Evolutionary conservation across 2,329 filamentous ascomycete genomes (phyloP), one percentile per base, ranked within the genome.

Genomic region (Aspergillus fijiensis): DNA sequence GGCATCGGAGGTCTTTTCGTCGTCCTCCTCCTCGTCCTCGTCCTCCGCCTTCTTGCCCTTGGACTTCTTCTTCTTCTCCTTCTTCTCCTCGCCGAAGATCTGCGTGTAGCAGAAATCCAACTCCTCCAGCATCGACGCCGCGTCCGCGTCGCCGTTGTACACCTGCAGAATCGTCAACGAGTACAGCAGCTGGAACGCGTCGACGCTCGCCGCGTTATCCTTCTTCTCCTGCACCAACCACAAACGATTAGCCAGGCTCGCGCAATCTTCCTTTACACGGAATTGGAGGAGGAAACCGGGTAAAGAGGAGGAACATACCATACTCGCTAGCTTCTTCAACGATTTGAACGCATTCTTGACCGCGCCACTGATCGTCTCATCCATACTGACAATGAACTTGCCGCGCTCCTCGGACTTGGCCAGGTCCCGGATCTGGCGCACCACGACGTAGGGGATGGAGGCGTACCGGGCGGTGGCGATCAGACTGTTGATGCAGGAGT

Each of bases 131-230:
- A 95, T 88, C 52, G 89, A 87, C 23, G 96, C 84, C 0, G 92
- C 91, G 71, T 98, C 95, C 0, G 89, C 83, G 60, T 96, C 92
- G 25, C 92, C 91, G 69, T 94, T 93, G 78, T 96, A 96, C 9
- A 96, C 83, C 74, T 97, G 92, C 58, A 98, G 82, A 14, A 97
- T 85, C 0, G 92, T 89, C 55, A 97, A 84, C 0, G 91, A 88
- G 72, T 96, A 92, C 1, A 98, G 83, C 39, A 97, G 82, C 21
- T 89, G 88, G 60, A 97, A 84, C 0, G 90, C 90, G 61, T 87
- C 86, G 16, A 80, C 80, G 55, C 70, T 70, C 2, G 71, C 66
- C 23, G 61, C 62, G 52, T 72, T 67, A 25, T 69, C 85, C 31
- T 81, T 80, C 49, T 84, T 83, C 21, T 81, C 72, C 67, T 82